Conservation (phyloP, 108 stramenopile species). For the Cyclotella cryptica region DNA sequence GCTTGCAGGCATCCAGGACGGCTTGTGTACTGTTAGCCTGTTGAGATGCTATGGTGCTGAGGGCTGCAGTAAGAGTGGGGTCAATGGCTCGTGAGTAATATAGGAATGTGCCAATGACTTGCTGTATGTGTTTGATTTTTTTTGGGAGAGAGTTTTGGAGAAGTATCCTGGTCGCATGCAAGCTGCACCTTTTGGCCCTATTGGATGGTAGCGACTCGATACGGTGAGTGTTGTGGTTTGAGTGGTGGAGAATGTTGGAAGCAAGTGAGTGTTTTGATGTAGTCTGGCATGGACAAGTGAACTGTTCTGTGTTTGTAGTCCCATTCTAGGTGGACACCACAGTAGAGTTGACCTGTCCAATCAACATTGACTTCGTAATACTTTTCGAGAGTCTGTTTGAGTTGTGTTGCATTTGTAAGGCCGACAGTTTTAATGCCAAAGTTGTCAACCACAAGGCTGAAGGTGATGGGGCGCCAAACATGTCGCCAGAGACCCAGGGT, state of each 20-base stretch:
- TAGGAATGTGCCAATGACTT: not conserved
- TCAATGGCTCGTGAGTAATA: constrained; percentile 2
- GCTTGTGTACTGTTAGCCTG: not conserved
- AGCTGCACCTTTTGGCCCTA: not conserved
- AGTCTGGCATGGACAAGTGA: not conserved
- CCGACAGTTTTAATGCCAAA: not conserved
- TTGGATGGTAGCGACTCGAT: not conserved
- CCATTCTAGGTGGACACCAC: not conserved
- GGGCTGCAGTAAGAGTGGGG: not conserved
- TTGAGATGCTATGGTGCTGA: not conserved
- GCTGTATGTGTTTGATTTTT: constrained; percentile 4
- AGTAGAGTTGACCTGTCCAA: not conserved
- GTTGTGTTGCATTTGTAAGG: not conserved
- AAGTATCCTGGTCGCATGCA: too few relatives aligned
- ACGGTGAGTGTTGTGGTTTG: not conserved
- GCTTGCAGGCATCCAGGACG: not conserved
- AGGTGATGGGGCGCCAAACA: not conserved
- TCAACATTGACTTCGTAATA: not conserved
- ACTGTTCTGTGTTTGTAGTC: not conserved
- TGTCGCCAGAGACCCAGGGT: not conserved
- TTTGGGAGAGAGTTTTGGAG: not conserved
- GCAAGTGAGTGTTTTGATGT: not conserved
- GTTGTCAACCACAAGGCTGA: not conserved
- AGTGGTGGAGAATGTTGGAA: not conserved
- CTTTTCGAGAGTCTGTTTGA: not conserved